Evolutionary conservation across 179 eudicot species (phyloP).

Genomic region (Drosera spatulata): DNA sequence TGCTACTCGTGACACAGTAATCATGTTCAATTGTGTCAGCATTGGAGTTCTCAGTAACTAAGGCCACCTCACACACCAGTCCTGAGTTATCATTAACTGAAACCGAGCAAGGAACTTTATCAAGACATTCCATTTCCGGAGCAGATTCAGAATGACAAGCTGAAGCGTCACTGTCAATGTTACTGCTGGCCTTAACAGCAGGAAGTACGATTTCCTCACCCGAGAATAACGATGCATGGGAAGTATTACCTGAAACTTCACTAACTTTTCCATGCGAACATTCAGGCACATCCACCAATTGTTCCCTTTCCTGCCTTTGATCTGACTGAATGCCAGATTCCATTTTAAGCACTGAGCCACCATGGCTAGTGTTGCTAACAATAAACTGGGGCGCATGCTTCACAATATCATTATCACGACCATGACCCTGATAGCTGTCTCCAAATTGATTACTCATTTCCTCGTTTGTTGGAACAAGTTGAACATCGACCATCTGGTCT

Average conservation of each 20-base stretch:
- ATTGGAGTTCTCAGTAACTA: too few species aligned
- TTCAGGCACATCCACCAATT: conserved; percentile 18
- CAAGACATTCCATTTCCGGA: too few species aligned
- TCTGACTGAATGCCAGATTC: conserved; percentile 13
- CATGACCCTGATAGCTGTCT: conserved; percentile 6
- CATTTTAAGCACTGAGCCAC: conserved; percentile 11
- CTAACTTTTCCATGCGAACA: conserved; percentile 10
- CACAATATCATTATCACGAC: conserved; percentile 10
- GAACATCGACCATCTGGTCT: conserved; percentile 10
- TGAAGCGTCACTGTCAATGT: conserved; percentile 5
- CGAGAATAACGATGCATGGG: conserved; percentile 17
- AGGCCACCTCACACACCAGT: too few species aligned
- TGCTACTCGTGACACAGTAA: too few species aligned
- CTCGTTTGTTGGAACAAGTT: conserved; percentile 9
- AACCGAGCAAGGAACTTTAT: too few species aligned
- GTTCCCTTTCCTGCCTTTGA: conserved; percentile 11
- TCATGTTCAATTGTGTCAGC: too few species aligned
- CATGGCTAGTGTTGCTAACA: conserved; percentile 8
- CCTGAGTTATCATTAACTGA: too few species aligned
- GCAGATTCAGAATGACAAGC: too few species aligned
- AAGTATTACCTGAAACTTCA: conserved; percentile 13
- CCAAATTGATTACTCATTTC: conserved; percentile 11
- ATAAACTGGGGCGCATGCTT: conserved; percentile 17
- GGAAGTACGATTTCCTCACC: conserved; percentile 11
- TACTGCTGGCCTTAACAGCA: conserved; percentile 7